Evolutionary conservation across 805 yeast genomes (phyloP).

Genomic region (Metschnikowia dekortorum): DNA sequence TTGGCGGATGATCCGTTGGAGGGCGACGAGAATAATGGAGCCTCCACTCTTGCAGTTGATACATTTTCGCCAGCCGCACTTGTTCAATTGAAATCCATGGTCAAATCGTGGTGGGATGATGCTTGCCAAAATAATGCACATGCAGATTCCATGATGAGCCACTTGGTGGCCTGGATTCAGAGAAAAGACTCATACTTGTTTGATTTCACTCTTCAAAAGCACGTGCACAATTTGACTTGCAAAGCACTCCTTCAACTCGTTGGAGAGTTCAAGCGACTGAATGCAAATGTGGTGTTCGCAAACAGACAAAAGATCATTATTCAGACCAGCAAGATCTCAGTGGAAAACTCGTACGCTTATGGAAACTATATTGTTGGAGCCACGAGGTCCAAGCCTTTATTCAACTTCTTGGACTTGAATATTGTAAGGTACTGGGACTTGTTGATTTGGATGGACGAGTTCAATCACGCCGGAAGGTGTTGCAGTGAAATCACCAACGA

Average conservation of each 20-base stretch:
- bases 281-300: conserved; percentile 77
- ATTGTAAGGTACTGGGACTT: conserved; percentile 85
- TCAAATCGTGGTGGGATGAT: conserved; percentile 91
- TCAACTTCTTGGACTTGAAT: conserved; percentile 71
- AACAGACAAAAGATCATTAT: conserved; percentile 69
- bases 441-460: conserved; percentile 92
- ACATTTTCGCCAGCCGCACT: conserved; percentile 77
- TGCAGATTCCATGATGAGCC: conserved; percentile 81
- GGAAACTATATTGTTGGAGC: conserved; percentile 80
- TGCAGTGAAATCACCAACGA: conserved; percentile 43
- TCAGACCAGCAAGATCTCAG: conserved; percentile 69
- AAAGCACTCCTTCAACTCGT: conserved; percentile 77
- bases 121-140: conserved; percentile 63
- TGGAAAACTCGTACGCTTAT: conserved; percentile 86
- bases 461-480: conserved; percentile 75
- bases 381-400: conserved; percentile 73
- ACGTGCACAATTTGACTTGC: conserved; percentile 79
- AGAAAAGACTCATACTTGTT: conserved; percentile 67
- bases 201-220: conserved; percentile 77
- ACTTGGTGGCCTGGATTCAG: conserved; percentile 83
- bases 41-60: conserved; percentile 66
- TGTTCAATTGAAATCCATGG: conserved; percentile 62
- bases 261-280: conserved; percentile 73
- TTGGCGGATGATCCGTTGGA: conserved; percentile 46
- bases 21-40: conserved; percentile 36